Conservation (phyloP, 164 flowering plant genomes). For the Sextonia rubra region DNA sequence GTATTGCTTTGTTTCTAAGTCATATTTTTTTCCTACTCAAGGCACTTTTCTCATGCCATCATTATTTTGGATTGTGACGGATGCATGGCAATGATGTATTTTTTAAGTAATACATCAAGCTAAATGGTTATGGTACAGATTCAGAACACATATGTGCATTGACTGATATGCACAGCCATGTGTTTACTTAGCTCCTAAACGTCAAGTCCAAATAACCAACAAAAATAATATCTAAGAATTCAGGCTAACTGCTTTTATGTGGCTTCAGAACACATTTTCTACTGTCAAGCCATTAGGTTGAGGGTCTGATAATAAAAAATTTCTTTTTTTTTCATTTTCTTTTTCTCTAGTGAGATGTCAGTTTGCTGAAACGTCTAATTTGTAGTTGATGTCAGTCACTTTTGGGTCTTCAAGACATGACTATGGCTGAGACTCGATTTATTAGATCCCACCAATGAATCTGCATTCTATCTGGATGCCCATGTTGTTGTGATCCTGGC, state of each 20-base stretch:
- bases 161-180: too few relatives aligned
- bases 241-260: background rate
- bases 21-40: background rate
- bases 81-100: background rate
- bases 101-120: background rate
- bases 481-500: background rate
- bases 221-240: too few relatives aligned
- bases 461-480: background rate
- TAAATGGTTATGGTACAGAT: too few relatives aligned
- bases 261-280: background rate
- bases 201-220: background rate
- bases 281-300: background rate
- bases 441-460: background rate
- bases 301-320: too few relatives aligned
- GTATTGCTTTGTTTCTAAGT: background rate
- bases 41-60: background rate
- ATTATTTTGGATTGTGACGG: background rate
- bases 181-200: too few relatives aligned
- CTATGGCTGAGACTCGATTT: background rate
- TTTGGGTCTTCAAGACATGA: background rate
- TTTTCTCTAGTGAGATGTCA: background rate
- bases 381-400: background rate
- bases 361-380: background rate
- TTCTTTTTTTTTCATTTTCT: too few relatives aligned
- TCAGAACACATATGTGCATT: too few relatives aligned